These are phyloP conservation scores for Neoconidiobolus thromboides DNA, from an alignment of 371 early-diverging fungal species.

Conservation along the genomic window DNA sequence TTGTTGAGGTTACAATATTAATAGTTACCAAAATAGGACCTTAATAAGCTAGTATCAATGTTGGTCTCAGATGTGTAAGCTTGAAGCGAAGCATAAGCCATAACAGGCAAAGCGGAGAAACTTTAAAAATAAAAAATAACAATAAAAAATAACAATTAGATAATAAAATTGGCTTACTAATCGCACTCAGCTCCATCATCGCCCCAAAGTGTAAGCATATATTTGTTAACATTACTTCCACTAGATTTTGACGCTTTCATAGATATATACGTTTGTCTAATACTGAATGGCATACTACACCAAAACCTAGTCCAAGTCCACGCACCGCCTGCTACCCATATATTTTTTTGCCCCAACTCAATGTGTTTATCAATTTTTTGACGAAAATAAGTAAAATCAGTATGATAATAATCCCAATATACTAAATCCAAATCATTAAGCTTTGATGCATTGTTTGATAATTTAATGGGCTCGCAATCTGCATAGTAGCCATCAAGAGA, in stretches of 20 bases:
- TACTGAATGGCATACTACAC: conserved; percentile 59
- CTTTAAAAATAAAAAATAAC: not conserved
- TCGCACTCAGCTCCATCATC: conserved; percentile 85
- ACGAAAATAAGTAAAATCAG: conserved; percentile 37
- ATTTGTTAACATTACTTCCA: conserved; percentile 36
- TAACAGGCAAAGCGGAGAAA: conserved; percentile 6
- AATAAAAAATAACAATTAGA: not conserved
- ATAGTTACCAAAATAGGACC: not conserved
- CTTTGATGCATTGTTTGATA: conserved; percentile 34
- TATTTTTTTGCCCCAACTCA: conserved; percentile 50
- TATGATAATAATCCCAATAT: conserved; percentile 81
- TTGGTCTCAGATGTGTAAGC: not conserved
- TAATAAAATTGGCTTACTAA: conserved; percentile 19
- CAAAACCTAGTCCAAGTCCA: conserved; percentile 81
- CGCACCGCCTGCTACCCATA: conserved; percentile 56
- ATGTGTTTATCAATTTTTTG: conserved; percentile 63
- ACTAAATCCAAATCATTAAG: conserved; percentile 39
- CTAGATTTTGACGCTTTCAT: conserved; percentile 40
- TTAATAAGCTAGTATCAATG: not conserved
- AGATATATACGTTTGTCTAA: conserved; percentile 55
- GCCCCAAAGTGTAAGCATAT: conserved; percentile 72
- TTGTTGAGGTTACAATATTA: not conserved
- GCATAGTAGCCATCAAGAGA: conserved; percentile 63
- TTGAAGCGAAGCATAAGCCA: not conserved
- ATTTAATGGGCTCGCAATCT: conserved; percentile 26